Evolutionary conservation across 192 early-diverging fungal species (phyloP), one percentile per base, ranked within the genome.

Genomic region (Mortierella claussenii): DNA sequence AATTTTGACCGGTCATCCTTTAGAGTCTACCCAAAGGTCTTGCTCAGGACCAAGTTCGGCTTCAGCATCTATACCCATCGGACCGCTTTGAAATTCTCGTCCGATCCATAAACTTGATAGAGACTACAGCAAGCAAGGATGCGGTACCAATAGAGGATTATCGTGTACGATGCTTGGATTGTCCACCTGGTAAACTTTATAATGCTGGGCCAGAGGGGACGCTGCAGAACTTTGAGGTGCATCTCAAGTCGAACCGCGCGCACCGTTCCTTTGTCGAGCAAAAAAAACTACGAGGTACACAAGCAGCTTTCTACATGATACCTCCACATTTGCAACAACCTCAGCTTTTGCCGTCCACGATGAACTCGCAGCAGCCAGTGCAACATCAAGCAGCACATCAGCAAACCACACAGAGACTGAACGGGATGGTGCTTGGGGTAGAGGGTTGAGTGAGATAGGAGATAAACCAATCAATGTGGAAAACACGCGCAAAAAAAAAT

Each of bases 181-280:
- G 85, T 49, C 53, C 53, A 10, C 83, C 83, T 47, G 80, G 85
- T 12, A 85, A 81, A 51, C 60, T 86, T 26, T 86, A 86, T 60
- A 78, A 81, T 55, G 49, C 81, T 10, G 85, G 85, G 17, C 79
- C 79, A 8, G 79, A 68, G 12, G 62, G 80, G 32, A 70, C 83
- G 9, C 58, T 86, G 24, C 53, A 52, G 23, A 86, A 86, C 55
- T 85, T 85, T 62, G 83, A 86, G 55, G 74, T 85, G 9, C 85
- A 86, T 69, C 58, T 86, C 52, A 82, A 81, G 57, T 56, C 54
- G 26, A 85, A 85, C 40, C 70, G 31, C 18, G 51, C 36, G 9
- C 69, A 79, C 40, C 59, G 75, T 2, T 45, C 37, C 2, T 55
- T 48, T 44, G 75, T 79, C 20, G 65, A 64, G 57, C 66, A 69